Base-by-base conservation (phyloP, 495 filamentous ascomycete genomes). In the Talaromyces proteolyticus region DNA sequence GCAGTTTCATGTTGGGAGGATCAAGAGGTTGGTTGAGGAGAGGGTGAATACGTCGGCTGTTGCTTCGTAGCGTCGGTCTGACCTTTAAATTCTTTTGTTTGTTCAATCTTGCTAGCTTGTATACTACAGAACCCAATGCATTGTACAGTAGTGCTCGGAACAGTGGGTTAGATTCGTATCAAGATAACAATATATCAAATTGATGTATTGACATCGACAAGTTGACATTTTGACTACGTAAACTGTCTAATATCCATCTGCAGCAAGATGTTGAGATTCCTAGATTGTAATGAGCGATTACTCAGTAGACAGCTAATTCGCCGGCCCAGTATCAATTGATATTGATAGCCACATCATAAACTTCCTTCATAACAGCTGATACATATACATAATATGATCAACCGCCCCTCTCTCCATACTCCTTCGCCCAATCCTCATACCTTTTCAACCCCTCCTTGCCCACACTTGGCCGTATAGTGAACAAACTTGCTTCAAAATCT, bases 371-470 rank as follows among this genome's bases (percentile, higher is more conserved):
- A 36, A 7, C 6, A 36, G 14, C 29, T 7, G 7, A 14, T 36
- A 36, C 29, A 36, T 36, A 36, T 14, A 36, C 14, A 36, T 14
- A 22, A 25, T 25, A 1, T n/a, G 6, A 26, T 46, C 44, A 91
- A 6, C 89, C 90, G 37, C 91, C 93, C 37, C 93, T 71, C 65
- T 98, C 93, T 25, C 93, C 93, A 73, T 91, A 98, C 61, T 91
- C 84, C 64, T 60, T 84, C 8, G 94, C 91, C 93, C 93, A 99
- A 42, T 95, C 86, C 65, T 97, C 93, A 64, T 91, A 97, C 61
- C 84, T 74, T 59, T 85, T 82, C 10, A 99, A 65, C 2, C 94
- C 89, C 44, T 89, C 76, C 53, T 81, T 80, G 63, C 88, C 91
- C 1, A 99, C 94, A 69, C 89, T 95, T 0, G 93, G 94, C 47